Conservation (phyloP, 768 basidiomycete genomes). For the Podaxis rugospora region DNA sequence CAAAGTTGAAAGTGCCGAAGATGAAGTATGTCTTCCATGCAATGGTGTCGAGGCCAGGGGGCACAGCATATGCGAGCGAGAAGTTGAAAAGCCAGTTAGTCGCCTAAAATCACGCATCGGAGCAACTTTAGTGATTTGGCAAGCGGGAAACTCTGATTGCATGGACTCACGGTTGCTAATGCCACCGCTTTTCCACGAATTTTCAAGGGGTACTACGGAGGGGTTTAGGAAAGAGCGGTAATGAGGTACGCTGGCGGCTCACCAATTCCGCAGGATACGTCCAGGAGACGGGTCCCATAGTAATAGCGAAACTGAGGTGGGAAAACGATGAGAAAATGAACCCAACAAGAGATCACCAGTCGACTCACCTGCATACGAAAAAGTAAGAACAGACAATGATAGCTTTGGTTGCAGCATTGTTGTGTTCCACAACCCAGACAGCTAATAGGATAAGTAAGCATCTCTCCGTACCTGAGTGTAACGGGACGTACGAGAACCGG, state of each 20-base stretch:
- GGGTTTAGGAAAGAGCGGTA: not conserved
- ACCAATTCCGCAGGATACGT: slow-evolving; percentile 68
- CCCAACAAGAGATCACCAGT: not conserved
- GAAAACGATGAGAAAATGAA: not conserved
- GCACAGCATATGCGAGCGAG: slow-evolving; percentile 71
- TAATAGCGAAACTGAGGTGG: slow-evolving; percentile 51
- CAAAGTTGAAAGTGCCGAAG: slow-evolving; percentile 74
- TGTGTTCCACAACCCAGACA: slow-evolving; percentile 50
- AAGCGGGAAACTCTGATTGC: not conserved
- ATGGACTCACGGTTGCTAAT: slow-evolving; percentile 39
- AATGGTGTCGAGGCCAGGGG: slow-evolving; percentile 61
- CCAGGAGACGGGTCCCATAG: slow-evolving; percentile 76
- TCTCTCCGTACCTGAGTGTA: not conserved
- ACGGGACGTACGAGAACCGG: slow-evolving; percentile 24
- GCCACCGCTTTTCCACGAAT: slow-evolving; percentile 58
- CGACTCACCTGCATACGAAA: slow-evolving; percentile 53
- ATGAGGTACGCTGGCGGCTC: slow-evolving; percentile 3
- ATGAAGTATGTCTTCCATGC: slow-evolving; percentile 77
- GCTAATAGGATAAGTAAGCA: slow-evolving; percentile 9
- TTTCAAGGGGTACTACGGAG: slow-evolving; percentile 48
- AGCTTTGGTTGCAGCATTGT: slow-evolving; percentile 56
- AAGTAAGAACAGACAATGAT: slow-evolving; percentile 77
- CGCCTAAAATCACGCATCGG: slow-evolving; percentile 14
- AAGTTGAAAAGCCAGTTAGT: slow-evolving; percentile 69
- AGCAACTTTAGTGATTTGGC: not conserved